Conservation (phyloP, 805 yeast genomes). For the Wickerhamomyces hampshirensis region DNA sequence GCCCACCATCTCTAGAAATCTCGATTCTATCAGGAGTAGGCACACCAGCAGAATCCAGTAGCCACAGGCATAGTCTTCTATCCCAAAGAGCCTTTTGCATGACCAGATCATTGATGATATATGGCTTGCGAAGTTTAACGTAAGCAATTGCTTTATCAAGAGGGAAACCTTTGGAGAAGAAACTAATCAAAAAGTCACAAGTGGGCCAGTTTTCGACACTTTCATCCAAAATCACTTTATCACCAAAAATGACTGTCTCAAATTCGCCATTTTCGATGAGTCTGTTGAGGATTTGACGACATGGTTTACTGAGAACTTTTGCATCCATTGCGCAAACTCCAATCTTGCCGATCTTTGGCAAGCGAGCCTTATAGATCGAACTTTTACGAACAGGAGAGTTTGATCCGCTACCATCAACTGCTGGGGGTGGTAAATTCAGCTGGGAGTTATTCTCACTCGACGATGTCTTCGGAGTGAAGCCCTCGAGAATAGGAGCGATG, state of each 20-base stretch:
- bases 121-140: conserved; percentile 86
- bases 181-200: conserved; percentile 90
- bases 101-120: conserved; percentile 77
- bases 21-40: conserved; percentile 87
- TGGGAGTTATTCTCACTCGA: conserved; percentile 38
- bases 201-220: conserved; percentile 97
- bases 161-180: conserved; percentile 96
- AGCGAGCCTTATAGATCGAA: conserved; percentile 30
- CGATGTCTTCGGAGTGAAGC: conserved; percentile 68
- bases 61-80: conserved; percentile 76
- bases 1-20: conserved; percentile 96
- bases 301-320: conserved; percentile 93
- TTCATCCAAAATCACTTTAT: conserved; percentile 93
- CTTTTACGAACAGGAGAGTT: conserved; percentile 17
- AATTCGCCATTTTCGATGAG: conserved; percentile 91
- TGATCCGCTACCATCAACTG: conserved; percentile 11
- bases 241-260: conserved; percentile 95
- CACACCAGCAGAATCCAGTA: conserved; percentile 76
- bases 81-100: conserved; percentile 98
- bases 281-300: conserved; percentile 83
- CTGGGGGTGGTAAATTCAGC: conserved; percentile 22
- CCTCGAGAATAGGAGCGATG: conserved; percentile 73
- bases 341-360: conserved; percentile 81
- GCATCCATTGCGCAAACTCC: conserved; percentile 99
- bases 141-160: conserved; percentile 91